Evolutionary conservation across 164 flowering plant genomes (phyloP).

Genomic region (Akebia trifoliata): DNA sequence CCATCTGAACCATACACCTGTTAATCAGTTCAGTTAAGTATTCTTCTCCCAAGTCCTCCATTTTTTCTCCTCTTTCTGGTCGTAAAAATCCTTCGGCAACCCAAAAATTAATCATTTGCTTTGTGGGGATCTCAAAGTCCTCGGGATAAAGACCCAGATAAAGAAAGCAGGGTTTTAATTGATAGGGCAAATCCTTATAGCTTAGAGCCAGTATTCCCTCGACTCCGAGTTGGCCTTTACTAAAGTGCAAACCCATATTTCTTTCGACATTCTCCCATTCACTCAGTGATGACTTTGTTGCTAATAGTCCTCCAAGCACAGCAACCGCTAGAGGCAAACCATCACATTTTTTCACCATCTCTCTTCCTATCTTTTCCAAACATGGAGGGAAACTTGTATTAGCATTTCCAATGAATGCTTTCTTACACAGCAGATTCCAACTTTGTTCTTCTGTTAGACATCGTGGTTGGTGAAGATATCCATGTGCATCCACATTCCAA

Average conservation of each 20-base stretch:
- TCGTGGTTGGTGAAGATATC: conserved; percentile 6
- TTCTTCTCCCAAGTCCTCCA: conserved; percentile 16
- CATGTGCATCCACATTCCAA: neutral
- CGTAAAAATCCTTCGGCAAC: conserved; percentile 17
- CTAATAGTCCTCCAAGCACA: conserved; percentile 12
- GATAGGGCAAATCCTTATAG: conserved; percentile 10
- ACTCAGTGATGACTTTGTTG: neutral
- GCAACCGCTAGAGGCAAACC: conserved; percentile 29
- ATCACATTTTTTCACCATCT: conserved; percentile 14
- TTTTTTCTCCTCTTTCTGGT: neutral
- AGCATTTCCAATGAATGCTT: conserved; percentile 7
- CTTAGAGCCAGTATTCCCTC: conserved; percentile 10
- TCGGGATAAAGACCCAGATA: conserved; percentile 14
- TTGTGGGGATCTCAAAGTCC: conserved; percentile 1
- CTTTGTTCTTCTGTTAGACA: conserved; percentile 19
- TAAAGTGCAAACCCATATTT: conserved; percentile 1
- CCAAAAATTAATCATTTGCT: conserved; percentile 11
- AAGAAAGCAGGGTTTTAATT: conserved; percentile 15
- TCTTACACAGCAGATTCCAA: conserved; percentile 28
- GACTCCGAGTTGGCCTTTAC: neutral
- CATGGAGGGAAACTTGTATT: neutral
- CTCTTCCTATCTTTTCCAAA: neutral
- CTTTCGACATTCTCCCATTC: conserved; percentile 1
- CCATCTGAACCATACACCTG: conserved; percentile 14
- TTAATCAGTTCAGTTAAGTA: conserved; percentile 6